Conservation (phyloP, 2,329 filamentous ascomycete species). For the Calonectria pauciramosa region DNA sequence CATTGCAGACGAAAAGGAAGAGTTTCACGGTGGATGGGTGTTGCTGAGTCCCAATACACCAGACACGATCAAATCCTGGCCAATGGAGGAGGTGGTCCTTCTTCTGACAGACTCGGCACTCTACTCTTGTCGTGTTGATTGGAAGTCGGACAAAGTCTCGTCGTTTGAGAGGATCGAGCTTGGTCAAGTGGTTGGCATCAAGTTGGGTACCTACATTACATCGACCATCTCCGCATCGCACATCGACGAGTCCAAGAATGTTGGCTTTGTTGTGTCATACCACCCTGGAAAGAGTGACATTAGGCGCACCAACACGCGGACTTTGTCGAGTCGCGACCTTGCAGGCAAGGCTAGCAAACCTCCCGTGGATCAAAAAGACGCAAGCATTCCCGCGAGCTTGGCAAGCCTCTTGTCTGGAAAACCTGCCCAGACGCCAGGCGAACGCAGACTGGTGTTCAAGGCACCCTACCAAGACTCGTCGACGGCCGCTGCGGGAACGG, state of each 20-base stretch:
- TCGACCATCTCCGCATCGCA: conserved; percentile 85
- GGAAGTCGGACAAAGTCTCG: conserved; percentile 93
- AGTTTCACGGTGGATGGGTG: conserved; percentile 91
- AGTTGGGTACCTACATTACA: conserved; percentile 90
- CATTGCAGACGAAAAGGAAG: conserved; percentile 85
- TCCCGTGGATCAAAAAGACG: conserved; percentile 36
- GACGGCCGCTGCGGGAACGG: conserved; percentile 64
- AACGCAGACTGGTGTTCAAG: conserved; percentile 67
- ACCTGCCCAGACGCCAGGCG: conserved; percentile 32
- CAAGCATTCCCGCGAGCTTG: conserved; percentile 51
- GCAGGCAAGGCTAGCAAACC: conserved; percentile 39
- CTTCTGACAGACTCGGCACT: conserved; percentile 87
- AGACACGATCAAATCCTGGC: conserved; percentile 77
- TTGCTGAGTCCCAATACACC: conserved; percentile 81
- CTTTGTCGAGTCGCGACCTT: conserved; percentile 70
- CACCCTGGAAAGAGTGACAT: conserved; percentile 78
- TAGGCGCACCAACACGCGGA: conserved; percentile 87
- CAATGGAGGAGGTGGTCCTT: conserved; percentile 90
- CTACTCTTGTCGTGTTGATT: conserved; percentile 93
- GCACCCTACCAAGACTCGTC: conserved; percentile 68
- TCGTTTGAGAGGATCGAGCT: conserved; percentile 91
- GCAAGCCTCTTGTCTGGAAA: conserved; percentile 59
- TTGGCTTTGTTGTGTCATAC: conserved; percentile 87
- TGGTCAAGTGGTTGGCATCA: conserved; percentile 78
- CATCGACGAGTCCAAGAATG: conserved; percentile 82